These are phyloP conservation scores for Coniochaeta sp. DNA, from an alignment of 2,329 filamentous ascomycete genomes.

Conservation along the genomic window DNA sequence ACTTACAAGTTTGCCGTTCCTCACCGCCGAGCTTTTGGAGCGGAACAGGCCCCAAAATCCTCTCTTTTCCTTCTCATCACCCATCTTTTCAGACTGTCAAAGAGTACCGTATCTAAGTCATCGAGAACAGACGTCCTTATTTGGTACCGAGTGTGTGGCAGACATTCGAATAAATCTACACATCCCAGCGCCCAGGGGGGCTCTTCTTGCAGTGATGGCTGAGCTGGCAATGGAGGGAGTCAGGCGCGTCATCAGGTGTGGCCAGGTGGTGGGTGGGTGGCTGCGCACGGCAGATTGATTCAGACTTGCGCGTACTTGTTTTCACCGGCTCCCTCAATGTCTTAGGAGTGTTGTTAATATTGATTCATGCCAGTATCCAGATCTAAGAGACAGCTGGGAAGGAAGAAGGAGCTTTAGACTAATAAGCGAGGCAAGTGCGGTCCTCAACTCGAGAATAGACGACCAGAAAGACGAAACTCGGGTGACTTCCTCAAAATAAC, in stretches of 20 bases:
- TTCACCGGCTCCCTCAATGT: neutral
- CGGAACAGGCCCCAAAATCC: conserved; percentile 44
- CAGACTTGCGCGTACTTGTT: neutral
- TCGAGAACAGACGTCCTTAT: neutral
- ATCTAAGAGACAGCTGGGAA: neutral
- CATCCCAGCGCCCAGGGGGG: too few relatives aligned
- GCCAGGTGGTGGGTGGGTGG: neutral
- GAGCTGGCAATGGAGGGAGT: neutral
- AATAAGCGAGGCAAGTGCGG: neutral
- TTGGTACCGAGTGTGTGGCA: neutral
- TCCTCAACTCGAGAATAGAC: neutral
- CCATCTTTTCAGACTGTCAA: conserved; percentile 7
- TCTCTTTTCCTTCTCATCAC: conserved; percentile 30
- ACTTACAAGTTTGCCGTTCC: conserved; percentile 27
- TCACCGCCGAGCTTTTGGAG: conserved; percentile 34
- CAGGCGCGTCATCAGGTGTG: conserved; percentile 1
- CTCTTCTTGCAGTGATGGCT: neutral
- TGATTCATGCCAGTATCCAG: neutral
- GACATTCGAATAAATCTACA: neutral
- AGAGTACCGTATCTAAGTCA: neutral
- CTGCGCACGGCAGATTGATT: neutral
- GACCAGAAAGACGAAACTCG: neutral
- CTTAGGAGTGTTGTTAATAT: neutral
- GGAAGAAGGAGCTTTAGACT: neutral
- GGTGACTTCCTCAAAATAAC: neutral